Base-by-base conservation (phyloP, 192 early-diverging fungal genomes). In the Umbelopsis isabellina region DNA sequence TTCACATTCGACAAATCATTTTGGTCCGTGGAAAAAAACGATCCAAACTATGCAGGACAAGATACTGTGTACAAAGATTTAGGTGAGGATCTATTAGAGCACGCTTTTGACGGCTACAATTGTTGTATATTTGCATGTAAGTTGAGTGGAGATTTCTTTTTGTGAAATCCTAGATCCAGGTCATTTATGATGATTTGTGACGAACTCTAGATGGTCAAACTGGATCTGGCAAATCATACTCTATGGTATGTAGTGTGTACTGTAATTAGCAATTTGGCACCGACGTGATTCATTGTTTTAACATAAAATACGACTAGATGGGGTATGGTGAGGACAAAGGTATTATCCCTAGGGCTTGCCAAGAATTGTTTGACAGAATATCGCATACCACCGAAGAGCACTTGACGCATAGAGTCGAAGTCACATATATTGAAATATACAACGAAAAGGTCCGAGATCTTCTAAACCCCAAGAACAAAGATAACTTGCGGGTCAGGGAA, bases 361-460 rank as follows among this genome's bases (percentile, higher is more conserved):
- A 88, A 45, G 87, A 90, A 37, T 82, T 98, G 18, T 98, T 98
- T 76, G 76, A 83, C 16, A 69, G 85, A 45, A 92, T 94, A 52
- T 50, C 66, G 15, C 47, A 72, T 37, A 77, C 71, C 6, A 74
- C 51, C 1, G 79, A 85, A 64, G 53, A 82, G 27, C 33, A 52
- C 4, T 41, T 81, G 0, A 80, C 84, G 41, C 91, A 82, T 68
- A 78, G 87, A 49, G 93, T 95, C 3, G 88, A 92, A 76, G 92
- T 94, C 22, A 91, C 91, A 8, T 98, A 97, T 80, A 83, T 97
- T 72, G 97, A 98, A 75, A 94, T 97, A 22, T 95, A 95, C 82
- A 92, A 91, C 72, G 94, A 95, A 76, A 82, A 85, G 1, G 93
- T 95, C 33, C 83, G 90, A 1, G 94, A 95, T 79, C 74, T 95